Evolutionary conservation across 352 stramenopile genomes (phyloP), one percentile per base, ranked within the genome.

Genomic region (Elongisporangium undulatum): DNA sequence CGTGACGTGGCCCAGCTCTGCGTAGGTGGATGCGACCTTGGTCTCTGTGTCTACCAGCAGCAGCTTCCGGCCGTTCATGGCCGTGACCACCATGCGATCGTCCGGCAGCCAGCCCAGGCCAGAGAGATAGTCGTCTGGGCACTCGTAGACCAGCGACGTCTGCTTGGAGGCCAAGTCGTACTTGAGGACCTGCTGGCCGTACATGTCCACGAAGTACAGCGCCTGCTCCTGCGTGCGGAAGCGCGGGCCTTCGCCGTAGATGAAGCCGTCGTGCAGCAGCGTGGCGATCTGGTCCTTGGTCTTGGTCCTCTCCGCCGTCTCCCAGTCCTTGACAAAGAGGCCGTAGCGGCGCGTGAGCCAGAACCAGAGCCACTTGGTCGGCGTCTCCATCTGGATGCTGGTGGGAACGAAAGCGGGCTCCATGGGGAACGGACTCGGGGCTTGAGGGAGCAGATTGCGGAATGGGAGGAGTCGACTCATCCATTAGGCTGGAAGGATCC

Each of bases 181-280:
- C 53, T 74, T 73, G 59, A 81, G 58, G 49, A 90, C 68, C 52
- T 78, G 66, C 56, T 77, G 68, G 50, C 45, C 65, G 52, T 78
- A 76, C 74, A 84, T 88, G 55, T 90, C 80, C 26, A 72, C 60
- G 45, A 85, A 85, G 63, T 88, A 90, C 6, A 90, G 52, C 13
- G 77, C 77, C n/a, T 83, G 67, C 45, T 88, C 76, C 17, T 68
- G 39, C 22, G 63, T 19, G 53, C 77, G 80, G 66, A 88, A 90
- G 49, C 79, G 80, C 41, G 77, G 80, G 1, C 67, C 75, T 64
- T 79, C 79, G 21, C 77, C 79, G 29, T 77, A 82, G 49, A 85
- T 68, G 62, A 89, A 66, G 17, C 66, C 75, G 51, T 73, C 67
- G 1, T 67, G 49, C 22, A 78, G 59, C 15, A 79, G 49, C 39